A percentile compares a stretch with the other conserved stretches of the same genome.
Evolutionary conservation across 2,329 filamentous ascomycete genomes (phyloP).

Genomic region (Fusarium sp.): DNA sequence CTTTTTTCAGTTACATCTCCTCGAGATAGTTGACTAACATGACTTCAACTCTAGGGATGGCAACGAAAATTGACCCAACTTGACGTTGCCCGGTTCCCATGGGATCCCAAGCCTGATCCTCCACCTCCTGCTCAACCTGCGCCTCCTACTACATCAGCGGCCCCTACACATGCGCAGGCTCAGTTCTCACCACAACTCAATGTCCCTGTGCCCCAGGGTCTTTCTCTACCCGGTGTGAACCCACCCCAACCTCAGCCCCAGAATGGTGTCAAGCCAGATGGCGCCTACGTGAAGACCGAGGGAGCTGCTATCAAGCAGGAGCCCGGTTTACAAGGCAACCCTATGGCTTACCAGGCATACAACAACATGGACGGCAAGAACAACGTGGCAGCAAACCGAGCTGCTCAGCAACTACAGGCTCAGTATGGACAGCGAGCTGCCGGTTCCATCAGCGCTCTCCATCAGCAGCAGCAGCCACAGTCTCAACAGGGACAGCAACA

Average conservation of each 20-base stretch:
- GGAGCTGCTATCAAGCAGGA: conserved; percentile 56
- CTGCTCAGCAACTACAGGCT: conserved; percentile 63
- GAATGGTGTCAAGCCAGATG: conserved; percentile 56
- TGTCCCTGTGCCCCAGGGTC: conserved; percentile 32
- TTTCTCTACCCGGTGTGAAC: conserved; percentile 46
- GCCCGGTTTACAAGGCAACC: conserved; percentile 48
- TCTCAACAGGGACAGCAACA: conserved; percentile 39
- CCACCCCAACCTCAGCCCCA: conserved; percentile 39
- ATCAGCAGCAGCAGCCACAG: conserved; percentile 47
- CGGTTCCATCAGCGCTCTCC: conserved; percentile 70
- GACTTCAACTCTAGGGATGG: conserved; percentile 73
- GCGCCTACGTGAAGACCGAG: conserved; percentile 57
- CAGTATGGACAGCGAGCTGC: conserved; percentile 70
- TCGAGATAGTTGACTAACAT: conserved; percentile 34
- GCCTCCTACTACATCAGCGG: conserved; percentile 36
- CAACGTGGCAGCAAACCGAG: conserved; percentile 60
- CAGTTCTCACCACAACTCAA: conserved; percentile 45
- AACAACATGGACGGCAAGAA: conserved; percentile 48
- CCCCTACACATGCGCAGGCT: conserved; percentile 44
- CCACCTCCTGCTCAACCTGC: conserved; percentile 49
- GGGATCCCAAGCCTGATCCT: conserved; percentile 87
- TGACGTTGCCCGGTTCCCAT: conserved; percentile 87
- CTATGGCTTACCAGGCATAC: conserved; percentile 48
- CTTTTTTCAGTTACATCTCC: background rate
- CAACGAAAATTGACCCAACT: conserved; percentile 87